A percentile compares a stretch with the other conserved stretches of the same genome.
Conservation (phyloP, 768 basidiomycete genomes). For the Leccinum imitatum region DNA sequence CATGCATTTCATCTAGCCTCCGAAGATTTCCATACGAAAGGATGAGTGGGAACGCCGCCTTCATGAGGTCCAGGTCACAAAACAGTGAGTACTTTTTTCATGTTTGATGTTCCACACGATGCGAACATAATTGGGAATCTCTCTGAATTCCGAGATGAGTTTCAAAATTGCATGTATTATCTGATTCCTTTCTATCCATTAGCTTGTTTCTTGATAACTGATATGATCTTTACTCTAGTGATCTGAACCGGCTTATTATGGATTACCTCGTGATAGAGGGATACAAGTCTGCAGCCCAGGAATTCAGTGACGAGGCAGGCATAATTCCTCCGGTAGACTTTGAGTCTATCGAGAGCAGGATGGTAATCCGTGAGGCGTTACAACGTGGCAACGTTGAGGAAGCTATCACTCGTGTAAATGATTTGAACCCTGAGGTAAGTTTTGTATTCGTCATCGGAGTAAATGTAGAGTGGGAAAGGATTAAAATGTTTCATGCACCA, state of each 20-base stretch:
- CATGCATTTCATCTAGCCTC: conserved; percentile 33
- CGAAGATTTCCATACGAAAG: conserved; percentile 62
- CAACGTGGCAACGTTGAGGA: conserved; percentile 94
- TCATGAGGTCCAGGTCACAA: conserved; percentile 79
- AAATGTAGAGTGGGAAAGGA: conserved; percentile 48
- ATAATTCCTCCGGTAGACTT: conserved; percentile 79
- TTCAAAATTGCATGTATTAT: conserved; percentile 83
- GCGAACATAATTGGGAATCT: conserved; percentile 96
- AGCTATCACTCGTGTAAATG: conserved; percentile 93
- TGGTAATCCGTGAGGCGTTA: conserved; percentile 91
- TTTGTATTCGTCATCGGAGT: conserved; percentile 7
- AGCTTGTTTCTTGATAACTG: conserved; percentile 15
- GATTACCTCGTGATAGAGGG: conserved; percentile 98
- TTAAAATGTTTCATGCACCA: conserved; percentile 98
- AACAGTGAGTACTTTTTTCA: conserved; percentile 67
- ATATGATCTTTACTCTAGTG: conserved; percentile 50
- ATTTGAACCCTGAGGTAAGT: conserved; percentile 94
- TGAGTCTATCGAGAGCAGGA: conserved; percentile 89
- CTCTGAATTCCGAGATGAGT: conserved; percentile 83
- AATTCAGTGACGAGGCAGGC: conserved; percentile 88
- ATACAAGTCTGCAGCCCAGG: conserved; percentile 93
- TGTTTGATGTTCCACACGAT: conserved; percentile 42
- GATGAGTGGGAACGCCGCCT: conserved; percentile 88
- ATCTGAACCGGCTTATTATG: conserved; percentile 92
- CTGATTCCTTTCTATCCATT: conserved; percentile 51